Evolutionary conservation across 2,329 filamentous ascomycete species (phyloP), one percentile per base, ranked within the genome.

Genomic region (Monascus ruber): DNA sequence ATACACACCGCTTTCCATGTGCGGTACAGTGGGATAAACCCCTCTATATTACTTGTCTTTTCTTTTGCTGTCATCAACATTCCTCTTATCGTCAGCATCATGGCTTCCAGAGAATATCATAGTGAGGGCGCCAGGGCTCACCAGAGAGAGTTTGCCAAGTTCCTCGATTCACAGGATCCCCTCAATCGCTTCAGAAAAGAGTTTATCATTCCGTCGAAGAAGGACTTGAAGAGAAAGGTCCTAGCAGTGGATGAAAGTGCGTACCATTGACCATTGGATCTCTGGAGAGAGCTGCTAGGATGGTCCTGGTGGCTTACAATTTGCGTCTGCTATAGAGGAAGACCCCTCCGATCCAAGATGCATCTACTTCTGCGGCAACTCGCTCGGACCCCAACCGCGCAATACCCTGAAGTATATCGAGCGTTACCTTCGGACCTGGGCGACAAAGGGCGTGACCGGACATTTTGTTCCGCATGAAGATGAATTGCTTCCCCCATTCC

Each of bases 291-390:
- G n/a, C 29, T 37, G 4, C 5, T 6, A 10, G 17, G 17, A 17
- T 17, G 3, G 17, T 17, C 17, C 10, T 34, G 9, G 32, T 34
- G 7, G 11, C 11, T 8, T 34, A 34, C 24, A 24, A 34, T 4
- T 34, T 24, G 29, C 24, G 7, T 9, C 32, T 34, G 17, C 10
- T 17, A 24, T 29, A 26, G 33, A 42, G 11, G 59, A 62, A 32
- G 51, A 63, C n/a, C 51, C 47, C 17, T 51, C 52, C 9, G 49
- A 68, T n/a, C 64, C 69, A 26, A 64, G 66, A 35, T 74, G 72
- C 42, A 80, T 85, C 42, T 95, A 94, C 61, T 79, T 95, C 46
- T 89, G 86, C 48, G 88, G 88, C 41, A 94, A 94, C 66, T 94
- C 86, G 0, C 73, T 94, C 1, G 87, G 87, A 31, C 74, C 89